Base-by-base conservation (phyloP, 192 early-diverging fungal genomes). In the Coemansia sp. region DNA sequence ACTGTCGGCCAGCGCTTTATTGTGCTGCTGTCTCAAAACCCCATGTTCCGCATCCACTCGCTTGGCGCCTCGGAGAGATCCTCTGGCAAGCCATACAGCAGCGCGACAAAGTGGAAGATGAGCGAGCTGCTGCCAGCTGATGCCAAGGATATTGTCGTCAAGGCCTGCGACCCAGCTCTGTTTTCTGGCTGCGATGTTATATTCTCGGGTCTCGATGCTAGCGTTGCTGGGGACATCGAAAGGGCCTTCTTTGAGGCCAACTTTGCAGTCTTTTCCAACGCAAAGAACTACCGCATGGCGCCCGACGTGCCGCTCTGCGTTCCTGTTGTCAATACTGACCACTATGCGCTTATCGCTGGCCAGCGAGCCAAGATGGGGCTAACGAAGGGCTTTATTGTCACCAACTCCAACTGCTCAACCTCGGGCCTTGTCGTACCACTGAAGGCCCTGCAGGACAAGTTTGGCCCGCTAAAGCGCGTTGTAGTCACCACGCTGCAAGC, bases 381-480 rank as follows among this genome's bases (percentile, higher is more conserved):
- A 43, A 79, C 84, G 57, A 87, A 86, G 74, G 96, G 96, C 40
- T 94, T 96, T 74, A 74, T 99, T 21, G 87, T 97, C 58, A 97
- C 97, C 23, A 99, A 97, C 84, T 92, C 95, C 46, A 99, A 99
- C 84, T 99, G 97, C 83, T 95, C 97, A n/a, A 95, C 97, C 45
- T 93, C 97, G 4, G 97, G 97, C 21, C 86, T 99, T 35, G 95
- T 96, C 13, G 93, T 95, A 59, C 88, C 89, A 2, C 77, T 94
- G 56, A 92, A 91, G 74, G 91, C 96, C 11, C 83, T 98, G 59
- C 89, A 94, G 74, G 92, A 97, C 74, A 86, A 85, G 40, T 99
- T 96, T 77, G 97, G 97, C 5, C 93, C 94, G 21, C 50, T 96
- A 38, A 82, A 77, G 42, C 85, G 86, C 42, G 87, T 95, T 24